phyloP scores from a whole-genome alignment of 2,329 filamentous ascomycete genomes.

The Paracamarosporium sp. region DNA sequence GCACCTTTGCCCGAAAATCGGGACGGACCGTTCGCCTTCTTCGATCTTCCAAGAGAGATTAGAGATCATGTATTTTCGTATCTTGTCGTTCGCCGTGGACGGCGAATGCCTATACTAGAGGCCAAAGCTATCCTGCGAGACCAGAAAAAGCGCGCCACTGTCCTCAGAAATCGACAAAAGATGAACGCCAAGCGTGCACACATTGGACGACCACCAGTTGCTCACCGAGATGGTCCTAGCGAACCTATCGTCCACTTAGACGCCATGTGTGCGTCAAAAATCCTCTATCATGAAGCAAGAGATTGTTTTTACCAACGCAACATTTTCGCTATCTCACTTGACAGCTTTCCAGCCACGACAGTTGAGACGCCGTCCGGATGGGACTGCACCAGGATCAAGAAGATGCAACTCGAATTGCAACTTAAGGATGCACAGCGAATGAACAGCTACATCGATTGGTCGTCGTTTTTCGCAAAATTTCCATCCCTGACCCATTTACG shows the following conservation, averaged over 20 bases:
- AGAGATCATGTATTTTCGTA: slow-evolving; percentile 38
- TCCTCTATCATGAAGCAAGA: slow-evolving; percentile 30
- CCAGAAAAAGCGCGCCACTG: slow-evolving; percentile 31
- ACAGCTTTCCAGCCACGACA: slow-evolving; percentile 26
- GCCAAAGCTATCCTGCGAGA: slow-evolving; percentile 29
- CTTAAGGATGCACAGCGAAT: slow-evolving; percentile 39
- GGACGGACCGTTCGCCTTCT: slow-evolving; percentile 32
- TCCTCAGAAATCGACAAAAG: slow-evolving; percentile 27
- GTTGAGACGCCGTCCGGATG: slow-evolving; percentile 34
- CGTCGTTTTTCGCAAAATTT: slow-evolving; percentile 30
- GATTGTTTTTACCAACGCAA: slow-evolving; percentile 36
- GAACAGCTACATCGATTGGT: slow-evolving; percentile 41
- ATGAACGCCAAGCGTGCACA: slow-evolving; percentile 30
- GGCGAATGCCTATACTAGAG: slow-evolving; percentile 24
- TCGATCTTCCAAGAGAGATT: slow-evolving; percentile 34
- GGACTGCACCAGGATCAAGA: slow-evolving; percentile 29
- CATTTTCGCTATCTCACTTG: slow-evolving; percentile 35
- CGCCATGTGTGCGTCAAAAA: slow-evolving; percentile 28
- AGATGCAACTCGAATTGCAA: slow-evolving; percentile 34
- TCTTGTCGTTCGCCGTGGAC: slow-evolving; percentile 27
- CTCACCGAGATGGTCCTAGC: slow-evolving; percentile 13
- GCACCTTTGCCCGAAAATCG: neutral
- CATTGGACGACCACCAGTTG: slow-evolving; percentile 27
- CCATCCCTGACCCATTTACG: slow-evolving; percentile 26
- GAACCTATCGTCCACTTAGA: slow-evolving; percentile 30